Percentiles rank a stretch among this genome's conserved stretches.
phyloP scores from a whole-genome alignment of 305 asterid genomes.

The Fraxinus albicans region DNA sequence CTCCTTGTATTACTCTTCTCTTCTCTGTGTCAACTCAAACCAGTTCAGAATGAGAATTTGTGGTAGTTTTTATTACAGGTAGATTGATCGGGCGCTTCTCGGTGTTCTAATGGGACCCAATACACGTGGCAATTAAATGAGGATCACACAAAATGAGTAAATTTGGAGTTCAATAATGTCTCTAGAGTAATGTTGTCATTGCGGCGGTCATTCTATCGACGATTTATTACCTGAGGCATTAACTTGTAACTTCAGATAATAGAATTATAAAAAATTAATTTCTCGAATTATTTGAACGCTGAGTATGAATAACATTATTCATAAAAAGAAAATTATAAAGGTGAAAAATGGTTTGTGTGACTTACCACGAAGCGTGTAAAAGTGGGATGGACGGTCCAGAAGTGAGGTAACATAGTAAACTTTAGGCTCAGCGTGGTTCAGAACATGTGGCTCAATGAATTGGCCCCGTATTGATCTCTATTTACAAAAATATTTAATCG shows the following conservation, averaged over 20 bases:
- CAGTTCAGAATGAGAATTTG: not conserved
- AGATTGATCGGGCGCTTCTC: not conserved
- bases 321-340: too few species aligned
- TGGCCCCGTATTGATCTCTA: not conserved
- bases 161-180: too few species aligned
- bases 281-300: too few species aligned
- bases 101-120: not conserved
- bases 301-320: too few species aligned
- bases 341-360: too few species aligned
- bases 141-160: not conserved
- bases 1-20: conserved; percentile 17
- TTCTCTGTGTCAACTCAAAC: conserved; percentile 21
- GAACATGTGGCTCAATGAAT: too few species aligned
- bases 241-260: too few species aligned
- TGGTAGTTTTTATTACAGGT: conserved; percentile 23
- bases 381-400: not conserved
- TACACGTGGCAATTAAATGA: not conserved
- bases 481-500: not conserved
- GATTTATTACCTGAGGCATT: too few species aligned
- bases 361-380: too few species aligned
- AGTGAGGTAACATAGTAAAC: not conserved
- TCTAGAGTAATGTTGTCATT: too few species aligned
- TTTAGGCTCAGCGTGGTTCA: not conserved
- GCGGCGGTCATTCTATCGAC: too few species aligned
- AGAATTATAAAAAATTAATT: too few species aligned